Evolutionary conservation across 345 rosid genomes (phyloP).

Genomic region (Lagerstroemia speciosa): DNA sequence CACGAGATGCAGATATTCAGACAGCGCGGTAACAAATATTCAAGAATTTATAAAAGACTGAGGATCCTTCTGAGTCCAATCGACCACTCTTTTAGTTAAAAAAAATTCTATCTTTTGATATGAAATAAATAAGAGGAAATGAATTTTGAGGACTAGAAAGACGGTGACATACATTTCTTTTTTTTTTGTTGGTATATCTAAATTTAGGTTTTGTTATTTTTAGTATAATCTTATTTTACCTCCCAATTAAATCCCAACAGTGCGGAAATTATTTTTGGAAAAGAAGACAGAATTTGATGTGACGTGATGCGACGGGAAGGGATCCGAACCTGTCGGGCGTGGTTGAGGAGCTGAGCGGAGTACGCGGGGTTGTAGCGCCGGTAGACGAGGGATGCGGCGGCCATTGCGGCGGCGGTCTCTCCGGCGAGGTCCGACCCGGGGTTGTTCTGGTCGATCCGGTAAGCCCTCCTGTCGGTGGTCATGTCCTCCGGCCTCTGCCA

Average conservation of each 20-base stretch:
- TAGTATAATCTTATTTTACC: background rate
- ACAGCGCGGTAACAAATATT: no score
- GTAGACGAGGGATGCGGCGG: constrained; percentile 41
- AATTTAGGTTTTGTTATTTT: background rate
- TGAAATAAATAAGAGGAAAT: no score
- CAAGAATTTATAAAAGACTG: no score
- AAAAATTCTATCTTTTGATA: no score
- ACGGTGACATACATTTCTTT: no score
- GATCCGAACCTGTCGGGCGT: constrained; percentile 31
- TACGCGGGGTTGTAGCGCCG: constrained; percentile 23
- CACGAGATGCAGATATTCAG: no score
- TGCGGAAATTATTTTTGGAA: background rate
- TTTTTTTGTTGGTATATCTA: no score
- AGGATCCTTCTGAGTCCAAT: no score
- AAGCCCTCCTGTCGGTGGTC: constrained; percentile 40
- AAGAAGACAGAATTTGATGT: background rate
- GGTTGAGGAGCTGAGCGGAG: constrained; percentile 29
- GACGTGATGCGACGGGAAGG: background rate
- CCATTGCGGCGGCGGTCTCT: constrained; percentile 47
- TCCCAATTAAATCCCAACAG: background rate
- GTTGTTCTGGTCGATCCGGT: constrained; percentile 16
- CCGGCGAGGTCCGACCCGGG: constrained; percentile 55
- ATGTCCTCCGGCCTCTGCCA: constrained; percentile 59
- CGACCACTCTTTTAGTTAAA: no score
- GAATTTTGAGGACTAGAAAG: no score